Conservation (phyloP, 2,329 filamentous ascomycete species). For the Trichoderma endophyticum region DNA sequence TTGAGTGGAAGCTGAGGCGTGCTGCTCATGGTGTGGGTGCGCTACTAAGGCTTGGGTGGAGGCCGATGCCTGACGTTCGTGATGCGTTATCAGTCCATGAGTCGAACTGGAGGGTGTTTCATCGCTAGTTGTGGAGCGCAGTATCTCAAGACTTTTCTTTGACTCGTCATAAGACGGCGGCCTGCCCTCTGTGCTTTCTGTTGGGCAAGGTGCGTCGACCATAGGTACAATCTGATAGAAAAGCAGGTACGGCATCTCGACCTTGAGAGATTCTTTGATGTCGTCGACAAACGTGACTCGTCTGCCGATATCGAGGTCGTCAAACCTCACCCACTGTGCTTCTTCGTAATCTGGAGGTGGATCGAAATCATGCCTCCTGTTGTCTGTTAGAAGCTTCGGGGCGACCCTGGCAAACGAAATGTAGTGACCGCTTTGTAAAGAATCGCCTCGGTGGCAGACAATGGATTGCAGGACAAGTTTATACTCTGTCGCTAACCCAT, state of each 20-base stretch:
- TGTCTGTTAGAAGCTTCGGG: constrained; percentile 58
- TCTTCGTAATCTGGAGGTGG: constrained; percentile 65
- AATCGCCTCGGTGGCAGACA: constrained; percentile 85
- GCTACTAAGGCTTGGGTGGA: constrained; percentile 17
- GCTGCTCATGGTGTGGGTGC: constrained; percentile 26
- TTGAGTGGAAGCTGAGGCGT: constrained; percentile 23
- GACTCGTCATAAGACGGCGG: constrained; percentile 60
- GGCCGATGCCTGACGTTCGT: constrained; percentile 26
- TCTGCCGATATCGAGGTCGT: constrained; percentile 69
- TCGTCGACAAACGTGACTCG: constrained; percentile 77
- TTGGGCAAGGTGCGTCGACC: constrained; percentile 59
- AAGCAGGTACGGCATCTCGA: constrained; percentile 90
- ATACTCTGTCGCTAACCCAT: constrained; percentile 80
- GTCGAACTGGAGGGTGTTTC: constrained; percentile 19
- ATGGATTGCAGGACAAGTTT: constrained; percentile 89
- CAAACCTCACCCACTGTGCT: constrained; percentile 85
- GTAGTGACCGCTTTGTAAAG: constrained; percentile 87
- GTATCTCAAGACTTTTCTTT: constrained; percentile 40
- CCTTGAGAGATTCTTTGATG: constrained; percentile 67
- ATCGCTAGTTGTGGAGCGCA: constrained; percentile 20
- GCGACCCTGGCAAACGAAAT: constrained; percentile 78
- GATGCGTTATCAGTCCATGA: constrained; percentile 17
- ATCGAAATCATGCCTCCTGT: constrained; percentile 52
- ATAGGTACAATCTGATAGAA: constrained; percentile 95
- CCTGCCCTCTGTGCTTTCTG: constrained; percentile 45